Base-by-base conservation (phyloP, 768 basidiomycete genomes). In the Lentinus brumalis region DNA sequence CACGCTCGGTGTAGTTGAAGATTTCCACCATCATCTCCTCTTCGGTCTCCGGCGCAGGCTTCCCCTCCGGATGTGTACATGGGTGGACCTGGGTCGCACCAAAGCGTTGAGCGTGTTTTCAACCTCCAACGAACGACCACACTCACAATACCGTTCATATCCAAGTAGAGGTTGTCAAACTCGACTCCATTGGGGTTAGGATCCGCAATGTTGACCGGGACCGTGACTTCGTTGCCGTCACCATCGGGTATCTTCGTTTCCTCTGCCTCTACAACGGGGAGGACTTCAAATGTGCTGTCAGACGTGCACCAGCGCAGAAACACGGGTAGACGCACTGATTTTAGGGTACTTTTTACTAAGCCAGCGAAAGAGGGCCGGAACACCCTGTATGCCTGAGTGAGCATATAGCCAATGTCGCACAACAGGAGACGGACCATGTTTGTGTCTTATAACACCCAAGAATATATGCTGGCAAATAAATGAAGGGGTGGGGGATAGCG, bases 1-100 rank as follows among this genome's bases (percentile, higher is more conserved):
- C 91, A 45, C 97, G 85, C 71, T 98, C 94, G 0, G 97, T 99
- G 77, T 99, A 99, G 54, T 83, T 86, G 79, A 99, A 98, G 35
- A 99, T 83, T 74, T 98, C 97, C 5, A 93, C 71, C 97, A 99
- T 99, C 97, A 99, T 99, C 53, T 97, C 95, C 71, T 95, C 93
- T 73, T 99, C 97, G 2, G 95, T 98, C 75, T 97, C 94, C 0
- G 97, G 97, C 5, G 97, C 87, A 39, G 96, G 95, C 89, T 91
- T 96, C 70, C 96, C 96, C 76, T 98, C 97, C 0, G 97, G 97
- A 72, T 99, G 97, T 0, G 97, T 99, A 84, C 97, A 98, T 0
- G 97, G 97, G 75, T 99, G 97, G 11, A 99, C 92, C 92, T 94
- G 53, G 21, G 29, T 26, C 30, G 58, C 55, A 32, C 12, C 16